These are phyloP conservation scores for Canna indica DNA, from an alignment of 176 grass and related monocot genomes.

Conservation along the genomic window DNA sequence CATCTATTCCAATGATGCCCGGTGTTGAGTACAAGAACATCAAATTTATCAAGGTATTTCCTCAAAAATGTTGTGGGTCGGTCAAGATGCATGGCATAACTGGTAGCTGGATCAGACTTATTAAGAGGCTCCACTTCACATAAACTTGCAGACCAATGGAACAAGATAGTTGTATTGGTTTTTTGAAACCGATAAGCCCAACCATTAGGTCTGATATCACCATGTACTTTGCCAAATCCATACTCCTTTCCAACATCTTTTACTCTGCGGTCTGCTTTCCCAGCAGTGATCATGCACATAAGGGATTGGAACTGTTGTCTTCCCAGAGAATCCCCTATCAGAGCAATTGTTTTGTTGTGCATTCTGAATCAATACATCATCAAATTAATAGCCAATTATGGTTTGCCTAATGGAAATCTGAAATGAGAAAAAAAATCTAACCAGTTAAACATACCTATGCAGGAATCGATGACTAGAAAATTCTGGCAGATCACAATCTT, in stretches of 20 bases:
- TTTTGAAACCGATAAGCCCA: conserved; percentile 83
- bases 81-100: conserved; percentile 85
- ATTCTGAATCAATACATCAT: conserved; percentile 53
- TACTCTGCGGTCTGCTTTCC: conserved; percentile 45
- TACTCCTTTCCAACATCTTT: conserved; percentile 71
- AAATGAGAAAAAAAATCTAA: not conserved
- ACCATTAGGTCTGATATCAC: conserved; percentile 74
- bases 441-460: conserved; percentile 33
- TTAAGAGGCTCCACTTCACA: conserved; percentile 80
- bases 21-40: conserved; percentile 86
- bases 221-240: conserved; percentile 64
- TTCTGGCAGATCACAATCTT: conserved; percentile 68
- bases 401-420: too few species aligned
- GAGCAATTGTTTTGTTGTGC: conserved; percentile 78
- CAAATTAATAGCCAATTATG: too few species aligned
- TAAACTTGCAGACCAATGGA: conserved; percentile 95
- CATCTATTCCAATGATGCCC: conserved; percentile 99
- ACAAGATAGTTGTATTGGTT: conserved; percentile 81
- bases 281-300: conserved; percentile 86
- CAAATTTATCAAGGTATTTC: conserved; percentile 49
- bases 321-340: conserved; percentile 90
- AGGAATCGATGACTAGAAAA: conserved; percentile 59
- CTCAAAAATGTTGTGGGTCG: conserved; percentile 73
- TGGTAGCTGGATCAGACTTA: conserved; percentile 29
- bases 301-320: conserved; percentile 97